Evolutionary conservation across 441 rosid genomes (phyloP).

Genomic region (Oxalis stricta): DNA sequence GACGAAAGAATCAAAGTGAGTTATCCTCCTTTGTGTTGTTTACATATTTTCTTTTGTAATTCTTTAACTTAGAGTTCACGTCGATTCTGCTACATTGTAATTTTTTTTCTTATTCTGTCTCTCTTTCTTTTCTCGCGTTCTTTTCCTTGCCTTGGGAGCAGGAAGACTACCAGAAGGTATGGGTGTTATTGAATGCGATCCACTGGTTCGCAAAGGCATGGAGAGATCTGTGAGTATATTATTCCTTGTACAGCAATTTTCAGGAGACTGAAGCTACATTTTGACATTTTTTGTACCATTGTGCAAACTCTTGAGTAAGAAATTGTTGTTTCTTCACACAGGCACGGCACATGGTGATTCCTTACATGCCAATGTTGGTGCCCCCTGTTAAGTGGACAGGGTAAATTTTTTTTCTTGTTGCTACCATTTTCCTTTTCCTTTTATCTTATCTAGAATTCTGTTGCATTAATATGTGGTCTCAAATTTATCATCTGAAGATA

Average conservation of each 20-base stretch:
- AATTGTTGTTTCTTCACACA: conserved; percentile 23
- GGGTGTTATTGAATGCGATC: conserved; percentile 90
- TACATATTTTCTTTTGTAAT: background rate
- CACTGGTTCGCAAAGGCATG: conserved; percentile 68
- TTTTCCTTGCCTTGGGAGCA: conserved; percentile 27
- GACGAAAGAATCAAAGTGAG: conserved; percentile 40
- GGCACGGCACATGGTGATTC: conserved; percentile 92
- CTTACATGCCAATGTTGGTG: conserved; percentile 98
- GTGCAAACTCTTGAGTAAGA: background rate
- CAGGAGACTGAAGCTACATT: background rate
- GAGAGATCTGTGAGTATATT: conserved; percentile 64
- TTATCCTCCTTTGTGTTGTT: conserved; percentile 7
- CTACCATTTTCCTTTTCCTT: conserved; percentile 2
- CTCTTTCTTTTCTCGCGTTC: conserved; percentile 3
- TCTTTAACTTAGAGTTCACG: background rate
- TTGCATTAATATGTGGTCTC: background rate
- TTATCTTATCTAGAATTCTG: conserved; percentile 5
- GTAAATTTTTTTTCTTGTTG: conserved; percentile 24
- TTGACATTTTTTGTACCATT: background rate
- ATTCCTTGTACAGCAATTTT: background rate
- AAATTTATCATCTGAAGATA: background rate
- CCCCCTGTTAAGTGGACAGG: conserved; percentile 88
- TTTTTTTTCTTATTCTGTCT: conserved; percentile 4
- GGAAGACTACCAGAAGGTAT: conserved; percentile 52
- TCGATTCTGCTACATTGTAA: conserved; percentile 3